Percentiles rank a stretch among this genome's conserved stretches.
These are phyloP conservation scores for Ceratobasidium theobromae DNA, from an alignment of 1,284 basidiomycete species.

Conservation along the genomic window DNA sequence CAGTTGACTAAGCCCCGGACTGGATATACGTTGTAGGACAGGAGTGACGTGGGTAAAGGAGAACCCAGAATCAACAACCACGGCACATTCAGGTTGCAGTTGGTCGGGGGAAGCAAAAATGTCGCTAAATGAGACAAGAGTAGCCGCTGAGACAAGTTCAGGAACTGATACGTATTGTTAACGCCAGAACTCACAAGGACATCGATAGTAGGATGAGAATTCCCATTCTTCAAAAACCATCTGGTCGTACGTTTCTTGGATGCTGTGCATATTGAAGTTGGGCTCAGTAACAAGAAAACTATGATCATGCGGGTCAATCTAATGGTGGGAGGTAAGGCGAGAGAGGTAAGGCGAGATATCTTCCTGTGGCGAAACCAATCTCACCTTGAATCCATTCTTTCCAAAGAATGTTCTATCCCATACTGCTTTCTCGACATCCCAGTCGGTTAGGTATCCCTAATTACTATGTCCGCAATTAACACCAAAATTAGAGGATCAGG, in stretches of 20 bases:
- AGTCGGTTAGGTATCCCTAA: conserved; percentile 86
- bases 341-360: conserved; percentile 2
- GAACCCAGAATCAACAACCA: conserved; percentile 89
- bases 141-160: conserved; percentile 59
- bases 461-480: background rate
- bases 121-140: conserved; percentile 69
- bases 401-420: conserved; percentile 83
- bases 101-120: conserved; percentile 55
- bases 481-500: conserved; percentile 31
- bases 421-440: conserved; percentile 88
- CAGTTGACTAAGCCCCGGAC: conserved; percentile 37
- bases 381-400: conserved; percentile 64
- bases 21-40: conserved; percentile 73
- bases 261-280: conserved; percentile 88
- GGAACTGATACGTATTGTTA: conserved; percentile 32
- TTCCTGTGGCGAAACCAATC: conserved; percentile 38
- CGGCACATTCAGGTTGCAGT: conserved; percentile 69
- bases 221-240: conserved; percentile 97
- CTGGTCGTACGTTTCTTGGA: conserved; percentile 90
- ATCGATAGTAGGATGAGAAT: conserved; percentile 78
- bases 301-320: conserved; percentile 72
- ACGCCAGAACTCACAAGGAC: conserved; percentile 62
- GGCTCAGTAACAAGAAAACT: conserved; percentile 88
- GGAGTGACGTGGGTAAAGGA: conserved; percentile 91
- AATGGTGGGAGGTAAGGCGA: conserved; percentile 21